Conservation (phyloP, 257 asterid genomes). For the Solanum chmielewskii region DNA sequence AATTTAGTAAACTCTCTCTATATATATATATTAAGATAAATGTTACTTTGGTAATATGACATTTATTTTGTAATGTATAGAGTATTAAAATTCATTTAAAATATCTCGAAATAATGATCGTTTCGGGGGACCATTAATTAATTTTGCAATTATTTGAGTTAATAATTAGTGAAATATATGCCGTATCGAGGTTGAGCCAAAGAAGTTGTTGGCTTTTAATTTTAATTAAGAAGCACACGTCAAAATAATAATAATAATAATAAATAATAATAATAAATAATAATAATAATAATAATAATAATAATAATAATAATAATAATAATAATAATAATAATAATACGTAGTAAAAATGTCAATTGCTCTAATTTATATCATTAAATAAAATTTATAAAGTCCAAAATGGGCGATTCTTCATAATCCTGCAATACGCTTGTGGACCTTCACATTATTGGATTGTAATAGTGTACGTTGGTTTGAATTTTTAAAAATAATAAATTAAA, state of each 20-base stretch:
- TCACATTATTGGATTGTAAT: background rate
- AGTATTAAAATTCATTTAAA: background rate
- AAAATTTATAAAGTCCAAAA: background rate
- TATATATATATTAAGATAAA: too few species aligned
- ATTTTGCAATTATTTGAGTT: background rate
- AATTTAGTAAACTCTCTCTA: too few species aligned
- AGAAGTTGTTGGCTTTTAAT: background rate
- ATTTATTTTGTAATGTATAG: too few species aligned
- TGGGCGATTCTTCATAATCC: background rate
- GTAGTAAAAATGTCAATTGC: background rate
- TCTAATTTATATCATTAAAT: background rate
- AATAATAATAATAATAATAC: background rate
- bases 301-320: background rate
- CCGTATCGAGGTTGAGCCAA: background rate
- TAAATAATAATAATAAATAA: background rate
- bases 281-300: too few species aligned
- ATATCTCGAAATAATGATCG: background rate
- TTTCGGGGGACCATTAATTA: background rate
- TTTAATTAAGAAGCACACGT: background rate
- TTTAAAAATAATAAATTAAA: too few species aligned
- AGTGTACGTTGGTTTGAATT: background rate
- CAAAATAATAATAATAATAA: background rate
- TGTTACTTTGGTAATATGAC: too few species aligned
- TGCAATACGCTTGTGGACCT: background rate
- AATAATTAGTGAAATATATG: background rate